Evolutionary conservation across 768 basidiomycete genomes (phyloP).

Genomic region (Trametes meyenii): DNA sequence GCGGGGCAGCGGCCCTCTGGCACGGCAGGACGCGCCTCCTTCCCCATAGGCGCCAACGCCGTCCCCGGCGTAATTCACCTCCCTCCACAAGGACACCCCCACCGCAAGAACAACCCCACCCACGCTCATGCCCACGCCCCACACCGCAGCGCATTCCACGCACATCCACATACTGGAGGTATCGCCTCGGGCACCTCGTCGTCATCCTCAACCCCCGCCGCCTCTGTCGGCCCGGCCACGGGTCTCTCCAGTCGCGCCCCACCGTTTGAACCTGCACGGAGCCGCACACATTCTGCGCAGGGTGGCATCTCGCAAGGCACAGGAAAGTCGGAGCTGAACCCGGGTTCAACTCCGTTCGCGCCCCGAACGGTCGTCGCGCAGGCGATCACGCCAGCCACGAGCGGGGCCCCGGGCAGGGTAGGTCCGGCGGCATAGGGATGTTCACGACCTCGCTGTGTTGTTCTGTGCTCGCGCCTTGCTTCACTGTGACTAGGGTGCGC

Average conservation of each 20-base stretch:
- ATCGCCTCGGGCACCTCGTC: conserved; percentile 26
- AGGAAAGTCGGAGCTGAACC: conserved; percentile 32
- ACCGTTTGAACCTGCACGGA: conserved; percentile 52
- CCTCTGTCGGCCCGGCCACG: conserved; percentile 30
- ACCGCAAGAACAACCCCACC: conserved; percentile 13
- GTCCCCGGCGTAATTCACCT: conserved; percentile 34
- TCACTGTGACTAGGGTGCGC: neutral
- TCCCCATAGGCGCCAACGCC: conserved; percentile 16
- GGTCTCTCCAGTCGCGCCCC: conserved; percentile 56
- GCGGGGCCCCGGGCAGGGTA: neutral
- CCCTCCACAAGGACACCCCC: conserved; percentile 3
- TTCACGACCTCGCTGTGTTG: neutral
- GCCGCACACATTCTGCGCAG: conserved; percentile 2
- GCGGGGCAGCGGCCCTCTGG: conserved; percentile 19
- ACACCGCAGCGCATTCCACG: conserved; percentile 1
- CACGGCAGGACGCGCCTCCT: conserved; percentile 10
- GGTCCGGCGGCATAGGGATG: neutral
- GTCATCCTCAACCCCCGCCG: conserved; percentile 15
- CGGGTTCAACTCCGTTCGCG: conserved; percentile 31
- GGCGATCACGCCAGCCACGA: neutral
- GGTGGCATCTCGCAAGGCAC: conserved; percentile 5
- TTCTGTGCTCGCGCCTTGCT: no score
- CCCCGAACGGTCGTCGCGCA: conserved; percentile 23
- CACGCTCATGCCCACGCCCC: no score
- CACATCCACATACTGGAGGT: conserved; percentile 12